Base-by-base conservation (phyloP, 78 protist species). In the Protostelium mycophagum region DNA sequence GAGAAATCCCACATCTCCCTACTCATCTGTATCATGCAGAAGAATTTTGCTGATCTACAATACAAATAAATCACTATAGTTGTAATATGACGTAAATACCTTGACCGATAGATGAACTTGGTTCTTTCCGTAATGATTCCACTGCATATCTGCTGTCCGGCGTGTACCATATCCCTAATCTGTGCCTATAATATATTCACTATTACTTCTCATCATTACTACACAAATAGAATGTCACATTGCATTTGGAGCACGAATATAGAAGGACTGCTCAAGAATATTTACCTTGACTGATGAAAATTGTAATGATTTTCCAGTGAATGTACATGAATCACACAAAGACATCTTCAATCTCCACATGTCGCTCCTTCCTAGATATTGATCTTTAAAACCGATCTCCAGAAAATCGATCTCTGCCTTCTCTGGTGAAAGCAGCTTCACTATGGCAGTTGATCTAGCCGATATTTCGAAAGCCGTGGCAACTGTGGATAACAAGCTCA, bases 1-100 rank as follows among this genome's bases (percentile, higher is more conserved):
- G 85, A 38, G 63, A 88, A 96, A n/a, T 93, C 95, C 95, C 97
- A 96, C 97, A 96, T 95, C 36, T 96, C 97, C 35, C 89, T 84
- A 28, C 90, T 73, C 92, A 96, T 85, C 35, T 96, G 97, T 9
- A 96, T 88, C 85, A 93, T 37, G 38, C 93, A 23, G 23, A 96
- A 84, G 37, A 92, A 88, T 37, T 92, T 88, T 0, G 97, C 96
- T 0, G 96, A 91, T 10, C 96, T n/a, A n/a, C n/a, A n/a, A n/a
- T n/a, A n/a, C n/a, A n/a, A n/a, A n/a, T n/a, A n/a, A n/a, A n/a
- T n/a, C n/a, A n/a, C n/a, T n/a, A n/a, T n/a, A n/a, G n/a, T n/a
- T n/a, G n/a, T n/a, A n/a, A n/a, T n/a, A n/a, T n/a, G n/a, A n/a
- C n/a, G n/a, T n/a, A n/a, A n/a, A n/a, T n/a, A n/a, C n/a, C n/a